These are phyloP conservation scores for Fusarium tjaetaba DNA, from an alignment of 2,329 filamentous ascomycete species.

Conservation along the genomic window DNA sequence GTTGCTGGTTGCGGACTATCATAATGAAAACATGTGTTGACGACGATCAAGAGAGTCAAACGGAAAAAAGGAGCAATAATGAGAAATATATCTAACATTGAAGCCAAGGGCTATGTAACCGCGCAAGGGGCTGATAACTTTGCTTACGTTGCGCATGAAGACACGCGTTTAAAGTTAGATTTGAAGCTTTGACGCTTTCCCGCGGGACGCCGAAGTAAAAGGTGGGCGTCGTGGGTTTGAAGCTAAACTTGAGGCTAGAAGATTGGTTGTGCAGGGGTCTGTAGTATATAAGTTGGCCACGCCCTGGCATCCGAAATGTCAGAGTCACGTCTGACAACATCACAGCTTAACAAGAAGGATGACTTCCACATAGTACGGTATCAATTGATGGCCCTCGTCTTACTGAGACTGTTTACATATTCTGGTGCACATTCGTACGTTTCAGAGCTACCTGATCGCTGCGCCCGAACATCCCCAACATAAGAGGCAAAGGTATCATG, in stretches of 20 bases:
- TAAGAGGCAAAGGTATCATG: background rate
- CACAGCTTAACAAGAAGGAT: rapidly evolving
- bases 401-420: rapidly evolving
- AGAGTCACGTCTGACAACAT: no score
- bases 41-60: rapidly evolving
- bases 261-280: background rate
- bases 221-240: background rate
- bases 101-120: background rate
- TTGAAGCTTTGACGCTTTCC: background rate
- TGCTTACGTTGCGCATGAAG: background rate
- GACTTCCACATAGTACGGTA: no score
- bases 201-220: background rate
- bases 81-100: background rate
- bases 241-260: background rate
- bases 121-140: background rate
- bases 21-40: background rate
- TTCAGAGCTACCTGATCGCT: background rate
- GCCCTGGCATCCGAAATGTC: background rate
- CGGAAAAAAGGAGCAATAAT: background rate
- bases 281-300: background rate
- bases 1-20: background rate
- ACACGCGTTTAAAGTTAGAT: background rate
- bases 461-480: background rate
- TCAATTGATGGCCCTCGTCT: background rate
- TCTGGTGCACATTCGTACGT: background rate